Evolutionary conservation across 2,329 filamentous ascomycete species (phyloP), one percentile per base, ranked within the genome.

Genomic region (Xylaria sp.): DNA sequence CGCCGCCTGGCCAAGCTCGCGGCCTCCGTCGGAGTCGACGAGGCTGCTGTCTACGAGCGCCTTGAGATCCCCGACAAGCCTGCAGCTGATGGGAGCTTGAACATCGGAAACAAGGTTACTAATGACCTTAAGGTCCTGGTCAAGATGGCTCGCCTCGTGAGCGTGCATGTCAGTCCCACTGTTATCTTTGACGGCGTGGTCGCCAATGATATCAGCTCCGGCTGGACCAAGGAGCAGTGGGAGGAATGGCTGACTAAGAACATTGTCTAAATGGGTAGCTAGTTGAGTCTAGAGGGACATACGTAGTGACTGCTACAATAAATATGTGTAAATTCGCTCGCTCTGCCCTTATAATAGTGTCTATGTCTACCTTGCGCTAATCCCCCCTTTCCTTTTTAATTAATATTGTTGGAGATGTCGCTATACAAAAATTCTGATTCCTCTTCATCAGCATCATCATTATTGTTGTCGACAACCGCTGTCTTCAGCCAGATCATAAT

Each of bases 151-250:
- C 85, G 95, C 51, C 81, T 96, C 73, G 87, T 92, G 8, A 92
- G 94, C 12, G 89, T 97, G 51, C 95, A 98, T 82, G 93, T 98
- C 48, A 95, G 93, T 50, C 95, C 95, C 1, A 98, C 94, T 0
- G 93, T 95, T 21, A 85, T 97, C 58, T 94, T 97, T 79, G 90
- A 98, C 80, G 94, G 94, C 0, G 88, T 97, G 27, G 90, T 97
- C 58, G 92, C 92, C 76, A 89, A 88, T 71, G 89, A 91, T 59
- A 92, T 97, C 72, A 91, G 90, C 71, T 95, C 92, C 66, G 87
- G 90, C 27, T 98, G 94, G 88, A 90, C 87, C 0, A 85, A 85
- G 73, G 89, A 92, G 67, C 91, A 97, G 81, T 98, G 94, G 94
- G 85, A 90, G 77, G 90, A 94, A 80, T 98, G 92, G 91, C 80